Conservation (phyloP, 148 eudicot genomes). For the Selenicereus undatus region DNA sequence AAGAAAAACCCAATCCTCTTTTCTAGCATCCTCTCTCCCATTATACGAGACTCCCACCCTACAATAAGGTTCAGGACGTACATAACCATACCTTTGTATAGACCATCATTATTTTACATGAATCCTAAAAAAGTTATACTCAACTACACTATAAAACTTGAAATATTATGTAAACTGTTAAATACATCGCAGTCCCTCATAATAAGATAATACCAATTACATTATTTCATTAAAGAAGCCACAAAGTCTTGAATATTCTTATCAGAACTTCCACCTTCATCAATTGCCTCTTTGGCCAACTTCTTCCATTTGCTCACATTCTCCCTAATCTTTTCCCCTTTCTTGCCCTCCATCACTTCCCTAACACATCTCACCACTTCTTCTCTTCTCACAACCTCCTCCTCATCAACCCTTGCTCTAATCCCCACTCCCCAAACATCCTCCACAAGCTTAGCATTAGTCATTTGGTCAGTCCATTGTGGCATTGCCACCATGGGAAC, state of each 20-base stretch:
- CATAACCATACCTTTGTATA: too few relatives aligned
- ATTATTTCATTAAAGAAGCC: not conserved
- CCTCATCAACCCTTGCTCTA: conserved; percentile 32
- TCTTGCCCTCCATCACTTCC: conserved; percentile 53
- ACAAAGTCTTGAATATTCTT: conserved; percentile 46
- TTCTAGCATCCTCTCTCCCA: too few relatives aligned
- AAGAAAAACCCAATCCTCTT: too few relatives aligned
- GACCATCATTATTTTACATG: too few relatives aligned
- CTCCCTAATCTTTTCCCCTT: conserved; percentile 36
- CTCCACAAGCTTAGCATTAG: conserved; percentile 53
- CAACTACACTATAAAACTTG: too few relatives aligned
- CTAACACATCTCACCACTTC: conserved; percentile 31
- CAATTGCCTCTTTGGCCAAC: conserved; percentile 49
- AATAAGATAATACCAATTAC: not conserved
- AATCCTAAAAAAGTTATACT: too few relatives aligned
- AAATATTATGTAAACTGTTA: too few relatives aligned
- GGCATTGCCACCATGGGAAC: conserved; percentile 54
- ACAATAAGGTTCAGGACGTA: too few relatives aligned
- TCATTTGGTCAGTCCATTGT: conserved; percentile 53
- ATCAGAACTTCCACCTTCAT: conserved; percentile 59
- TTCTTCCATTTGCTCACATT: conserved; percentile 45
- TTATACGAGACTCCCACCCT: too few relatives aligned
- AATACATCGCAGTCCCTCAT: too few relatives aligned
- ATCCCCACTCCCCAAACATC: conserved; percentile 62
- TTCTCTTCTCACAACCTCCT: conserved; percentile 35